These are phyloP conservation scores for Fusarium nurragi DNA, from an alignment of 2,329 filamentous ascomycete genomes.

Conservation along the genomic window DNA sequence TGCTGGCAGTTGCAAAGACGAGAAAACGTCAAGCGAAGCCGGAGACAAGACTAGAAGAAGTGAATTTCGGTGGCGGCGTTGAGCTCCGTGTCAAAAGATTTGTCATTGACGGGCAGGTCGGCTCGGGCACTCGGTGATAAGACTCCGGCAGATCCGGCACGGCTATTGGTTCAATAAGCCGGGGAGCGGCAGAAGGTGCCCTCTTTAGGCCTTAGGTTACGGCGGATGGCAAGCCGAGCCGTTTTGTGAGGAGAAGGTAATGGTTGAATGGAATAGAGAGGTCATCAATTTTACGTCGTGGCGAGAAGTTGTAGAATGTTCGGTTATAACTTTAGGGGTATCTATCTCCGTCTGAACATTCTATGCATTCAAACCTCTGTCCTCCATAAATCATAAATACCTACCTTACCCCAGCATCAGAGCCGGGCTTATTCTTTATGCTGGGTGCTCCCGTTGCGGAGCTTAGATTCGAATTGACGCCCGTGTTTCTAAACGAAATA, in stretches of 20 bases:
- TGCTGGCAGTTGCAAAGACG: conserved; percentile 40
- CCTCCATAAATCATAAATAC: neutral
- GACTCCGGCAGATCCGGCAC: conserved; percentile 30
- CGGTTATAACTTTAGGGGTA: neutral
- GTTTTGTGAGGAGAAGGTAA: conserved; percentile 14
- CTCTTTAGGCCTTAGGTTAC: conserved; percentile 22
- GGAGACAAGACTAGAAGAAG: conserved; percentile 34
- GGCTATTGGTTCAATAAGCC: conserved; percentile 47
- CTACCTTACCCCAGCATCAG: neutral
- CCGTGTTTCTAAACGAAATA: neutral
- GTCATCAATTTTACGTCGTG: conserved; percentile 26
- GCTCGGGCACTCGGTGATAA: conserved; percentile 52
- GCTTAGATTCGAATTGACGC: neutral
- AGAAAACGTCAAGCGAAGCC: conserved; percentile 32
- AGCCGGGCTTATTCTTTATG: neutral
- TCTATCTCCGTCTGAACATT: neutral
- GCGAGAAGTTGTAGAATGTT: conserved; percentile 6
- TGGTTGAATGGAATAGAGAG: conserved; percentile 1
- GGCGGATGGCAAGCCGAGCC: conserved; percentile 16
- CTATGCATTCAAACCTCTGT: neutral
- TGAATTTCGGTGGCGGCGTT: conserved; percentile 37
- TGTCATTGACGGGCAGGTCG: conserved; percentile 50
- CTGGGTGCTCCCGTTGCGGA: neutral
- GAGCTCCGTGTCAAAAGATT: conserved; percentile 46
- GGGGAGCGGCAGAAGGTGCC: conserved; percentile 24